These are phyloP conservation scores for Clonostachys chloroleuca DNA, from an alignment of 2,329 filamentous ascomycete species.

Conservation along the genomic window DNA sequence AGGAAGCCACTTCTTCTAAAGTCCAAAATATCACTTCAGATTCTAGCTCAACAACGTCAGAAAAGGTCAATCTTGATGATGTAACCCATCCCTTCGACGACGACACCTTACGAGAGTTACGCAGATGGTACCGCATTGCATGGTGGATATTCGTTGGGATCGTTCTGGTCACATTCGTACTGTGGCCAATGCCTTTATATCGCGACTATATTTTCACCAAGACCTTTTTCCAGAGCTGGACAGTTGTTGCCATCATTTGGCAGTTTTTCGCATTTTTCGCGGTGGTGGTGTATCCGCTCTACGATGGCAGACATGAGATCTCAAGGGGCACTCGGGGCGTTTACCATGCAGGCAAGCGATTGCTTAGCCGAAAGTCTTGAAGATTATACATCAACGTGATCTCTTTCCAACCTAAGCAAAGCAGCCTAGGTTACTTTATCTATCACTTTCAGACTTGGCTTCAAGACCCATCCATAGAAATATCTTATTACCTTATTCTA, in stretches of 20 bases:
- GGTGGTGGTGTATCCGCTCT: slow-evolving; percentile 1
- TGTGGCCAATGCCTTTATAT: slow-evolving; percentile 4
- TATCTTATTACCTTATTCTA: too few species aligned
- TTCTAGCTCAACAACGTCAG: neutral
- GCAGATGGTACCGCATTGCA: slow-evolving; percentile 1
- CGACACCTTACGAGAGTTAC: neutral
- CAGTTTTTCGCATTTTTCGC: slow-evolving; percentile 6
- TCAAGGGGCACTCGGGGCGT: neutral
- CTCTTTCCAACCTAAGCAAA: too few species aligned
- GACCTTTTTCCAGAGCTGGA: slow-evolving; percentile 4
- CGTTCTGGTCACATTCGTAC: slow-evolving; percentile 3
- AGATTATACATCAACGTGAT: too few species aligned
- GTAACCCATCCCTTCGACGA: slow-evolving; percentile 2
- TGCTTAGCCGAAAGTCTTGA: too few species aligned
- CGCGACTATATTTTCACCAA: slow-evolving; percentile 4
- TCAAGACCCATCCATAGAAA: too few species aligned
- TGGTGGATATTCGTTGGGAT: slow-evolving; percentile 1
- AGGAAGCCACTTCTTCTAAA: too few species aligned
- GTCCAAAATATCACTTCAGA: neutral
- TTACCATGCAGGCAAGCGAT: neutral
- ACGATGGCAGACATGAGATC: slow-evolving; percentile 5
- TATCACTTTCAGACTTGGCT: too few species aligned
- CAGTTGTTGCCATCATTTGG: slow-evolving; percentile 3
- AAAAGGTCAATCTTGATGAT: neutral
- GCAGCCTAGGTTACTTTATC: too few species aligned